phyloP scores from a whole-genome alignment of 2,329 filamentous ascomycete species.

The Aureobasidium subglaciale region DNA sequence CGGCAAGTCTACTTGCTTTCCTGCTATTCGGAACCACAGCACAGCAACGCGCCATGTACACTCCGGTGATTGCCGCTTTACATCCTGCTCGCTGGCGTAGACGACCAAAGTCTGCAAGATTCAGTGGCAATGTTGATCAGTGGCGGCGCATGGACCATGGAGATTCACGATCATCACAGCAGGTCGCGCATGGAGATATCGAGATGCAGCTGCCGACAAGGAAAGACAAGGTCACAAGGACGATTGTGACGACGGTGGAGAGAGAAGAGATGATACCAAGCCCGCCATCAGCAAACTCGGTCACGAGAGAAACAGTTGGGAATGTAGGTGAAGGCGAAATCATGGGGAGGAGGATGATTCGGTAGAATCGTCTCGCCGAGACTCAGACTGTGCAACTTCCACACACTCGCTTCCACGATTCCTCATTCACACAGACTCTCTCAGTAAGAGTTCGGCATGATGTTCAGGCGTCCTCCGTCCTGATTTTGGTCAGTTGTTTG shows the following conservation, averaged over 20 bases:
- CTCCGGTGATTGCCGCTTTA: not conserved
- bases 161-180: not conserved
- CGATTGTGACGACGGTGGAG: not conserved
- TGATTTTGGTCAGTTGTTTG: not conserved
- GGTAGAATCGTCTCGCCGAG: no score
- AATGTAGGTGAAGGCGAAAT: not conserved
- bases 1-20: constrained; percentile 17
- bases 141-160: not conserved
- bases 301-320: not conserved
- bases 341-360: not conserved
- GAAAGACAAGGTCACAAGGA: not conserved
- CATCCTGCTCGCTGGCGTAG: not conserved
- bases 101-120: not conserved
- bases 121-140: not conserved
- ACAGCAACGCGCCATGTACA: constrained; percentile 16
- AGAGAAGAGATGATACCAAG: not conserved
- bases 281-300: not conserved
- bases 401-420: no score
- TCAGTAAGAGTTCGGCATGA: constrained; percentile 48
- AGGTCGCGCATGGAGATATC: not conserved
- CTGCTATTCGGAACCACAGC: constrained; percentile 20
- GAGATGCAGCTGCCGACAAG: constrained; percentile 8
- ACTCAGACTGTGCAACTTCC: no score
- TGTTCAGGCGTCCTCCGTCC: constrained; percentile 55
- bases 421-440: no score